Conservation (phyloP, 2,329 filamentous ascomycete species). For the Macrophomina tecta region DNA sequence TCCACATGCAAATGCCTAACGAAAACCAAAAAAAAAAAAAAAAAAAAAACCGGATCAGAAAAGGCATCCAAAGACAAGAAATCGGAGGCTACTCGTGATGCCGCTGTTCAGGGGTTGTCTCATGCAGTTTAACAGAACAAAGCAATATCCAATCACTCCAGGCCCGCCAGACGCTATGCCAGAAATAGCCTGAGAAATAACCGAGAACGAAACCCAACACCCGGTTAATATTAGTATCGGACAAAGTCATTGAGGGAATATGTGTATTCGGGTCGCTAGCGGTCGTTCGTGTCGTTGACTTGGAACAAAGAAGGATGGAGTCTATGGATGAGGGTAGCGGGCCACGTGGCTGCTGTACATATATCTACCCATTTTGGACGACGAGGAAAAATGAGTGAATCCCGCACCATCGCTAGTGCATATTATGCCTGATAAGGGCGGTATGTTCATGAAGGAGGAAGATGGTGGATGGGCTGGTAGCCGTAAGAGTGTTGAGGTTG, state of each 20-base stretch:
- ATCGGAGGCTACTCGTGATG: constrained; percentile 21
- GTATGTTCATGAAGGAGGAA: constrained; percentile 13
- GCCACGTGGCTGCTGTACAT: neutral
- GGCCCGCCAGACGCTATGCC: constrained; percentile 24
- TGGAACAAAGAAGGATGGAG: neutral
- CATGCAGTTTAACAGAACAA: constrained; percentile 17
- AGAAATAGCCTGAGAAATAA: constrained; percentile 22
- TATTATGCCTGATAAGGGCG: constrained; percentile 21
- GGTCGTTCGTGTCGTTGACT: constrained; percentile 1
- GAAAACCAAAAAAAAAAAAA: neutral
- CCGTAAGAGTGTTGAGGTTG: neutral
- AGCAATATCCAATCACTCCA: constrained; percentile 16
- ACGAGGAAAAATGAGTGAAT: neutral
- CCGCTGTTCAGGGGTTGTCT: constrained; percentile 20
- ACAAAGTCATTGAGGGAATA: constrained; percentile 1
- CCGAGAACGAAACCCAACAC: constrained; percentile 12
- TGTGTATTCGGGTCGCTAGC: neutral
- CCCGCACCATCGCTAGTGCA: neutral
- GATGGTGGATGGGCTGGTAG: constrained; percentile 11
- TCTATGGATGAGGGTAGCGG: neutral
- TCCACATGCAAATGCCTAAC: constrained; percentile 17
- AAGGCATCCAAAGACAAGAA: neutral
- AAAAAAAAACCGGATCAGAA: neutral
- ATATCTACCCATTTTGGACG: neutral
- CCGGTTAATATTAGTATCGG: constrained; percentile 10